These are phyloP conservation scores for Stemphylium vesicarium DNA, from an alignment of 2,329 filamentous ascomycete species.

Conservation along the genomic window DNA sequence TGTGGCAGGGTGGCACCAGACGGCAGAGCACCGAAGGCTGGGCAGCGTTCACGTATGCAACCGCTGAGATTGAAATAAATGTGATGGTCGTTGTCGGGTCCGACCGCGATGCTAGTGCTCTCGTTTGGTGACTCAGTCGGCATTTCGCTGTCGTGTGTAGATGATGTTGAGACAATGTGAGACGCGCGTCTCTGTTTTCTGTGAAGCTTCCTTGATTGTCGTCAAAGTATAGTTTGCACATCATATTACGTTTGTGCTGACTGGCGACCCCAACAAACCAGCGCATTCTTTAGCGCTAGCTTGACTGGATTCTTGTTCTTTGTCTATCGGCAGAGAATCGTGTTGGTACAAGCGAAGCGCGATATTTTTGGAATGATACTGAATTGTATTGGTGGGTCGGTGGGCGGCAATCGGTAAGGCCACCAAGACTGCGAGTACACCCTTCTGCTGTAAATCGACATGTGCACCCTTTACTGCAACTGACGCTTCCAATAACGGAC, in stretches of 20 bases:
- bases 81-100: neutral
- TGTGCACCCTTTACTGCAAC: conserved; percentile 19
- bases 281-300: neutral
- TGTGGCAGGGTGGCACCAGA: neutral
- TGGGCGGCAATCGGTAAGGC: no score
- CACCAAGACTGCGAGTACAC: no score
- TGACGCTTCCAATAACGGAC: conserved; percentile 37
- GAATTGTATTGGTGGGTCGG: neutral
- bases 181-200: neutral
- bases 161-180: neutral
- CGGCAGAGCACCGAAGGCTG: neutral
- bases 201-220: neutral
- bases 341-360: no score
- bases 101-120: neutral
- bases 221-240: neutral
- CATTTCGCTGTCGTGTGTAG: neutral
- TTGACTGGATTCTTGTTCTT: neutral
- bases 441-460: neutral
- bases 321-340: neutral
- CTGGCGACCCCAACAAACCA: neutral
- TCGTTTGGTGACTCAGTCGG: neutral
- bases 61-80: neutral
- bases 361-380: neutral
- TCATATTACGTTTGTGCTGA: neutral
- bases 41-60: neutral